Base-by-base conservation (phyloP, 805 yeast species). In the Yamadazyma phyllophila region DNA sequence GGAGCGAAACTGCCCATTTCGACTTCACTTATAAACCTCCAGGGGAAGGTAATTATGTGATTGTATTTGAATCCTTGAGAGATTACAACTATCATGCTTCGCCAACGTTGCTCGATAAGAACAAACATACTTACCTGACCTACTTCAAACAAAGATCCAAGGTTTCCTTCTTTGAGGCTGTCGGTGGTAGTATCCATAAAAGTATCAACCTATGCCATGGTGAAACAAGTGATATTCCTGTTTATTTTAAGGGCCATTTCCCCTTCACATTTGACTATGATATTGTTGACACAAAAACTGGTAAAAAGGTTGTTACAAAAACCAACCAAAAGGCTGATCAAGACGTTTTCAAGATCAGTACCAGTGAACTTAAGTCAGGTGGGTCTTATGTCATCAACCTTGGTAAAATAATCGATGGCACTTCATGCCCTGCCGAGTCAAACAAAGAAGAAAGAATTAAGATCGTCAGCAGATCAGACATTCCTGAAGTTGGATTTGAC, bases 221-320 rank as follows among this genome's bases (percentile, higher is more conserved):
- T 7, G 62, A 62, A 10, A 41, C 51, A 12, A 54, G 58, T 0
- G 40, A 45, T 2, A 64, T 86, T 4, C 82, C 84, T 0, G 73
- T 92, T 3, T 59, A 62, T 8, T 75, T 94, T 16, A 81, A 78
- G 40, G 99, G 99, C 11, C 82, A 82, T 52, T 78, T 85, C 0
- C 98, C 98, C 3, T 88, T 85, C 54, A 68, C 77, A 2, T 71
- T 94, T 44, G 73, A 71, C 16, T 91, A 90, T 63, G 86, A 82
- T 44, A 67, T 92, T 16, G 62, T 85, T 14, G 84, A 83, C 43
- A 63, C 67, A 6, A 17, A 36, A n/a, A 32, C 33, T 26, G 45
- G 43, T 3, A 43, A 41, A 29, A 11, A 14, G 4, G 39, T 51
- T 1, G 13, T 32, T 2, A 16, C 39, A 4, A 43, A 30, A 34